Evolutionary conservation across 768 basidiomycete genomes (phyloP), one percentile per base, ranked within the genome.

Genomic region (Butyriboletus loyo): DNA sequence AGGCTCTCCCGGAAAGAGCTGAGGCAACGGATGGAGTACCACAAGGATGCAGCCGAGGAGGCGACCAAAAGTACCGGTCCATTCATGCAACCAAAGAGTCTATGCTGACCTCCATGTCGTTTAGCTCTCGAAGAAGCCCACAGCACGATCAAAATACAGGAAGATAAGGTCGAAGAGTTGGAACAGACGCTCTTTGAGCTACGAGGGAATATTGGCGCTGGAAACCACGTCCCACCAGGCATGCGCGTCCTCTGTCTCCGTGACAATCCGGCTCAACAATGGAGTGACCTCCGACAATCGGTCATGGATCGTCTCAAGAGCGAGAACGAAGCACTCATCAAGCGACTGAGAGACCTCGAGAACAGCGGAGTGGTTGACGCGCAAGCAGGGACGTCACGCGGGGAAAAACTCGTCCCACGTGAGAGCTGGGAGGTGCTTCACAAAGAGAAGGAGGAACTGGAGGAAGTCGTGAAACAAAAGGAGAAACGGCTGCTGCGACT

Each of bases 271-370:
- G 90, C 89, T n/a, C 78, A 85, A 58, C 76, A 85, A 57, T 91
- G 92, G 82, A 81, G 81, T 14, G 89, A 90, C 40, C 72, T 91
- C 27, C 78, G 93, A 43, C 79, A 85, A 56, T 85, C 79, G 21
- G 84, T 79, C 19, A 77, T 98, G 73, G 85, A 93, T 34, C 74
- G 86, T 21, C 73, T 98, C 31, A 84, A 80, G 69, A 73, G 70
- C 38, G 96, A 99, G 75, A 99, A 98, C 63, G 81, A 83, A 40
- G 92, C 89, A 2, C 72, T 98, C 19, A 70, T 96, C 55, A 79
- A 76, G 42, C 73, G 87, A 39, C 63, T 96, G 49, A 75, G 73
- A 58, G 83, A 82, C 14, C 69, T 91, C 5, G 87, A 87, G 62
- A 73, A 68, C 24, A 72, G 65, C 10, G 73, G 70, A 15, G 57